phyloP scores from a whole-genome alignment of 352 stramenopile species.

The Globisporangium recalcitrans region DNA sequence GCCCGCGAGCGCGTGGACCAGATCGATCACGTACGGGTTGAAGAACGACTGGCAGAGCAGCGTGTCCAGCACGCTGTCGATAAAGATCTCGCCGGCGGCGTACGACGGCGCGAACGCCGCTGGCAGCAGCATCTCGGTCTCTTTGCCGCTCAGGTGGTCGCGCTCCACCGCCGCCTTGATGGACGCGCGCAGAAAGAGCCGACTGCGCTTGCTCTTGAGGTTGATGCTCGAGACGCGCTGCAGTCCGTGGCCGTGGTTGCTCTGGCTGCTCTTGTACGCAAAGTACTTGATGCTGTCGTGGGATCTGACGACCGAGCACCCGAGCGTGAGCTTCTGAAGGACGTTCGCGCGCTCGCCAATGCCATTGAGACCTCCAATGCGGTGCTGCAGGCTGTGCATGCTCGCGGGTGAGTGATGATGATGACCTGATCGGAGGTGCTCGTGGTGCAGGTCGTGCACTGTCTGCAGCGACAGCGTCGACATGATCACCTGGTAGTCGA shows the following conservation, averaged over 20 bases:
- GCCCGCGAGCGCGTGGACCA: conserved; percentile 44
- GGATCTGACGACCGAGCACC: conserved; percentile 44
- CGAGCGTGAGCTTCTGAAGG: conserved; percentile 15
- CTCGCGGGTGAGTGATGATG: neutral
- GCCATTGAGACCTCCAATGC: neutral
- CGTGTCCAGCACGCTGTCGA: conserved; percentile 55
- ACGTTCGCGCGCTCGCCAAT: neutral
- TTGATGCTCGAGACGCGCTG: conserved; percentile 8
- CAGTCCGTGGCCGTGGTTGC: conserved; percentile 19
- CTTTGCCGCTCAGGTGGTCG: conserved; percentile 1
- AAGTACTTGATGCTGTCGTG: conserved; percentile 57
- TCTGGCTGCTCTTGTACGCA: conserved; percentile 38
- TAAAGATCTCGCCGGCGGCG: conserved; percentile 51
- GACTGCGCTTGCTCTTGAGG: neutral
- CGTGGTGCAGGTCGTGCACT: conserved; percentile 29
- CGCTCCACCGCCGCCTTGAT: neutral
- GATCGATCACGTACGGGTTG: conserved; percentile 62
- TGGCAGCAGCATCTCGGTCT: conserved; percentile 25
- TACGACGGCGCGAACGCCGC: conserved; percentile 41
- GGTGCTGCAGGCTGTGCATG: neutral
- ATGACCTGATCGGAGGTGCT: conserved; percentile 21
- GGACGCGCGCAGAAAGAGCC: neutral
- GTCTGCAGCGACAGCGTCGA: conserved; percentile 47
- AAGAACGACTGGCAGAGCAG: conserved; percentile 71
- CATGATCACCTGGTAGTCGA: conserved; percentile 69